Evolutionary conservation across 768 basidiomycete genomes (phyloP).

Genomic region (Piloderma croceum): DNA sequence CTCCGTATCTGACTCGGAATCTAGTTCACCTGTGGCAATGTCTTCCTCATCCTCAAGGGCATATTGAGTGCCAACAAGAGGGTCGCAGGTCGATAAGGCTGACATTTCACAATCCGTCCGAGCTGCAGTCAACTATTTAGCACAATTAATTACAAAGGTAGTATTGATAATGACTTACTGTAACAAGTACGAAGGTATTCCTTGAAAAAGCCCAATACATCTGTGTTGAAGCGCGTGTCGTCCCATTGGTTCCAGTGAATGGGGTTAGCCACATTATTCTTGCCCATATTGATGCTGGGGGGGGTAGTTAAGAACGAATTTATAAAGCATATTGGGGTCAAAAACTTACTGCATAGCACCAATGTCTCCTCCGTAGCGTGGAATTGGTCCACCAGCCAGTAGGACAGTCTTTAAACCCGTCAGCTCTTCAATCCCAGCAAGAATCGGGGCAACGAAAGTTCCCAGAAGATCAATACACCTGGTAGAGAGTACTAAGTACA

Average conservation of each 20-base stretch:
- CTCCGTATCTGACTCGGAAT: too few relatives aligned
- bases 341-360: conserved; percentile 4
- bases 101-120: too few relatives aligned
- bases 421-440: conserved; percentile 2
- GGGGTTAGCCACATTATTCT: neutral
- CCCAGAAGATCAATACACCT: too few relatives aligned
- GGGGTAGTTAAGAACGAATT: neutral
- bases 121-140: too few relatives aligned
- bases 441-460: neutral
- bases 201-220: neutral
- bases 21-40: too few relatives aligned
- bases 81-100: too few relatives aligned
- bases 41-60: too few relatives aligned
- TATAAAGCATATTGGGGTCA: neutral
- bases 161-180: conserved; percentile 10
- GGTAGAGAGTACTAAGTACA: too few relatives aligned
- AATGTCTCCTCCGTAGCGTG: conserved; percentile 3
- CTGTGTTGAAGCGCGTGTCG: conserved; percentile 1
- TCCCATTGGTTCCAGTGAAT: neutral
- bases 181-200: conserved; percentile 5
- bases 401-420: conserved; percentile 2
- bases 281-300: conserved; percentile 1
- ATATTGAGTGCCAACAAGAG: too few relatives aligned
- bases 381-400: conserved; percentile 5
- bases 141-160: too few relatives aligned